Conservation (phyloP, 1,284 basidiomycete species). For the Cutaneotrichosporon daszewskae region DNA sequence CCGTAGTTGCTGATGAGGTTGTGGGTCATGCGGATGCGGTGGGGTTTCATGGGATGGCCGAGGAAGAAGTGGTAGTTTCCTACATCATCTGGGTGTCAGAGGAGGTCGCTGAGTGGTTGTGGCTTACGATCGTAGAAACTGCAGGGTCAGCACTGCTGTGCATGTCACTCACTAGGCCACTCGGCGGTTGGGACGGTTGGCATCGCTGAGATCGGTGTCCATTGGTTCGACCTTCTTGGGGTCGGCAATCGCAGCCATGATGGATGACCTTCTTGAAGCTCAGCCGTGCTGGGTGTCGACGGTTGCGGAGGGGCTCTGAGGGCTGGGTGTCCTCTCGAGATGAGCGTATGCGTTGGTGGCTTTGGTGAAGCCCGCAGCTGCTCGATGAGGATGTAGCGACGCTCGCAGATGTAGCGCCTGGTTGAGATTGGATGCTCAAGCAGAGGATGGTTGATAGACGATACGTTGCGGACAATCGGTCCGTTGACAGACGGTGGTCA, state of each 20-base stretch:
- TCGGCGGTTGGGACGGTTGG: conserved; percentile 15
- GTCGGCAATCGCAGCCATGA: conserved; percentile 11
- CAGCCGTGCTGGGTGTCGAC: too few species aligned
- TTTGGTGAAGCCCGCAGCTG: too few species aligned
- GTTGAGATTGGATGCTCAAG: too few species aligned
- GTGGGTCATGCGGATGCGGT: conserved; percentile 86
- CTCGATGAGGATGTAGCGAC: too few species aligned
- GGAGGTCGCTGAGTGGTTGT: neutral
- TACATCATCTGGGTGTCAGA: conserved; percentile 31
- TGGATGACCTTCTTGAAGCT: too few species aligned
- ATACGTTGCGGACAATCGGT: too few species aligned
- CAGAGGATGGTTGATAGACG: too few species aligned
- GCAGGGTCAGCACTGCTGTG: neutral
- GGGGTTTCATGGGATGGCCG: conserved; percentile 91
- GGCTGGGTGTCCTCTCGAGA: neutral
- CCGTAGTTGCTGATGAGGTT: conserved; percentile 86
- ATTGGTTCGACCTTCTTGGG: conserved; percentile 12
- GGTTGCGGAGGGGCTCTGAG: neutral
- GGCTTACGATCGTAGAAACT: conserved; percentile 37
- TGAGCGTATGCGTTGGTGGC: neutral
- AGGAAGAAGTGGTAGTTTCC: conserved; percentile 66
- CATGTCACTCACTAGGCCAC: conserved; percentile 23
- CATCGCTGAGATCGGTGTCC: conserved; percentile 19
- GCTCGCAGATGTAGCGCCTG: too few species aligned
- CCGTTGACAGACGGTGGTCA: too few species aligned